Conservation (phyloP, 305 asterid species). For the Rubia peregrina region DNA sequence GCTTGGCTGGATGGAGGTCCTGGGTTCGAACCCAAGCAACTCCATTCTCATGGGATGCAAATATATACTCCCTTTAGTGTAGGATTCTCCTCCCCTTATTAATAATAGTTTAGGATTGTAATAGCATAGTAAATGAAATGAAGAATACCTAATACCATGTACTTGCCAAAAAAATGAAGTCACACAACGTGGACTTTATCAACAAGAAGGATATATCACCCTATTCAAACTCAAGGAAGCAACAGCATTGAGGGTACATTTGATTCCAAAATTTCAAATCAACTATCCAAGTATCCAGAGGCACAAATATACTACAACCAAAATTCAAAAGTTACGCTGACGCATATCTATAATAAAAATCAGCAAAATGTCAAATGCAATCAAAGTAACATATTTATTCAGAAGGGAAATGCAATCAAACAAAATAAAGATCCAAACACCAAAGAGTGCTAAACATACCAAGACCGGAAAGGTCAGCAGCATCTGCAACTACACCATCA, state of each 20-base stretch:
- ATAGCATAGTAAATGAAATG: too few species aligned
- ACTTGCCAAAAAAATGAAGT: neutral
- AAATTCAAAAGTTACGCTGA: neutral
- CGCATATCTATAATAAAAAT: neutral
- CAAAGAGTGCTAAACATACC: constrained; percentile 31
- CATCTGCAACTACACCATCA: constrained; percentile 19
- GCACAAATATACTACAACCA: neutral
- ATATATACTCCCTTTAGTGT: too few species aligned
- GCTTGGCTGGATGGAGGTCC: too few species aligned
- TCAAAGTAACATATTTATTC: neutral
- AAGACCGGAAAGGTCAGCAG: constrained; percentile 61
- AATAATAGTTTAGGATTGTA: too few species aligned
- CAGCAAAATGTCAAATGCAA: neutral
- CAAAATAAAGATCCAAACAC: neutral
- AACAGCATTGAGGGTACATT: neutral
- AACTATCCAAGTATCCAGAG: neutral
- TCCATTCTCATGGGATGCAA: too few species aligned
- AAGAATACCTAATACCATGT: too few species aligned
- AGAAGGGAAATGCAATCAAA: neutral
- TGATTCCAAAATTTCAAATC: neutral
- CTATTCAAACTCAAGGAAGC: neutral
- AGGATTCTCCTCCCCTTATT: too few species aligned
- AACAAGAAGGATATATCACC: neutral
- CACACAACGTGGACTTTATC: neutral
- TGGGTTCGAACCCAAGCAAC: neutral